Evolutionary conservation across 2,329 filamentous ascomycete species (phyloP), one percentile per base, ranked within the genome.

Genomic region (Sporothrix mexicana): DNA sequence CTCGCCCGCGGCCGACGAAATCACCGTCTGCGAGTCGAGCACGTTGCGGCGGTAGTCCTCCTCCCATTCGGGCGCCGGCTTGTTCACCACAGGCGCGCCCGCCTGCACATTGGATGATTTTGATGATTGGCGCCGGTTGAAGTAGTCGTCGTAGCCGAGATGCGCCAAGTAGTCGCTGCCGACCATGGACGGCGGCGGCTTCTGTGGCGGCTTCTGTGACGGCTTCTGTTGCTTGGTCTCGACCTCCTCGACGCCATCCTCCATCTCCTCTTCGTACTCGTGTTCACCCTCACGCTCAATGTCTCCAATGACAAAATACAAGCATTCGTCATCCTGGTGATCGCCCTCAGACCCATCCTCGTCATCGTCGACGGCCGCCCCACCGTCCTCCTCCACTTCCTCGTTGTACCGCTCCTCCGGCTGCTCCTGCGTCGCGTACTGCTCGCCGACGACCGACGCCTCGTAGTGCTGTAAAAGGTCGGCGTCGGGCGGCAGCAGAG

Each of bases 41-140:
- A 73, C 43, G 36, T 73, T 51, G 30, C 53, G 72, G 13, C 55
- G 59, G 64, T 74, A 74, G 23, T 71, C 69, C 7, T 70, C 72
- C 59, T 74, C 72, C 69, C 72, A 72, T 1, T 47, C 20, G 1
- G 69, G 62, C 1, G 23, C 13, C 43, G 61, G 30, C 43, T 51
- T 55, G n/a, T 17, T 23, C 23, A 13, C 36, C 41, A 12, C 15
- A 25, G 62, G 1, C 53, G 20, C 30, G 5, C 30, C 30, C 30
- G 30, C 30, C 30, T 36, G 30, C 30, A 36, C 30, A 36, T 36
- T 13, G n/a, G n/a, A 20, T 55, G 20, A 5, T 25, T 13, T 51
- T 13, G 45, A 2, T 3, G 7, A 15, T 47, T 15, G 30, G 51
- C 12, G 12, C 12, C 15, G n/a, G 8, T 53, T 36, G n/a, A 49